phyloP scores from a whole-genome alignment of 1,284 basidiomycete genomes.

The Austroboletus novae-zelandiae region DNA sequence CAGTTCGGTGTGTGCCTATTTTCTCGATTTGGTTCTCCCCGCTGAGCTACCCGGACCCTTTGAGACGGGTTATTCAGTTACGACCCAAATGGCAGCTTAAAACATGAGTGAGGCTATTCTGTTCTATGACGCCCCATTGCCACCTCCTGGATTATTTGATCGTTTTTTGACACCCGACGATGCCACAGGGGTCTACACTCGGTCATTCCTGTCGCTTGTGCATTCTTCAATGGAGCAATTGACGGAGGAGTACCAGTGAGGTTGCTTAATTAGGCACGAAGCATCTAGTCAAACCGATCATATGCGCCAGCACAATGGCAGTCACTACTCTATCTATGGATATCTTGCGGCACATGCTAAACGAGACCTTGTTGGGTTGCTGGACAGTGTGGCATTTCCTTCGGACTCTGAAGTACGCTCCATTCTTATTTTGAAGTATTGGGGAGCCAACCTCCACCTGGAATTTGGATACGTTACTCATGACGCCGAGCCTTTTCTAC shows the following conservation, averaged over 20 bases:
- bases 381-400: background rate
- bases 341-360: slow-evolving; percentile 15
- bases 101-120: slow-evolving; percentile 24
- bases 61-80: too few species aligned
- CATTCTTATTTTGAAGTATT: slow-evolving; percentile 7
- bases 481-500: slow-evolving; percentile 56
- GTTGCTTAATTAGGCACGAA: slow-evolving; percentile 22
- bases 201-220: slow-evolving; percentile 37
- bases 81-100: background rate
- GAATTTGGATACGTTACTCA: slow-evolving; percentile 40
- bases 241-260: slow-evolving; percentile 24
- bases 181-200: slow-evolving; percentile 32
- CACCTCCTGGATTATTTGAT: slow-evolving; percentile 44
- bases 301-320: slow-evolving; percentile 9
- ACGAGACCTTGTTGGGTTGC: slow-evolving; percentile 18
- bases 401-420: background rate
- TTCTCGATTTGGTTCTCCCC: background rate
- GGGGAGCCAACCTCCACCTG: slow-evolving; percentile 17
- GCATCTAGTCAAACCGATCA: background rate
- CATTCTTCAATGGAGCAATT: slow-evolving; percentile 17
- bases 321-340: slow-evolving; percentile 26
- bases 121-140: slow-evolving; percentile 44
- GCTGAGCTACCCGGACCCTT: background rate
- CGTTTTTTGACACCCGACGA: slow-evolving; percentile 34
- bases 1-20: slow-evolving; percentile 24